Evolutionary conservation across 352 stramenopile genomes (phyloP), one percentile per base, ranked within the genome.

Genomic region (Globisporangium solare): DNA sequence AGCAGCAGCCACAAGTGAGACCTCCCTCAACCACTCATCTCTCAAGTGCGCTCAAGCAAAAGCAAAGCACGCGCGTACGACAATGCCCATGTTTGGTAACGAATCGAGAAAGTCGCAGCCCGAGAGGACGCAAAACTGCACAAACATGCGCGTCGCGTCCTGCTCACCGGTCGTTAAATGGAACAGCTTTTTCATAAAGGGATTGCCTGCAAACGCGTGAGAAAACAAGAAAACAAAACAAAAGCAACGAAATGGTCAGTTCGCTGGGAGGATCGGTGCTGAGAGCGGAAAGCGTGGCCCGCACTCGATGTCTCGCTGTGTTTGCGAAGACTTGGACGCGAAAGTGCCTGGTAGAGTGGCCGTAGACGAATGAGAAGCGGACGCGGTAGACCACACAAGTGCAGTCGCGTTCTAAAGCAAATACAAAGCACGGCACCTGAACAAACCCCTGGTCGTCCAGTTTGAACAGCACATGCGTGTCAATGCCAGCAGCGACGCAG

Each of bases 51-150:
- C 18, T 56, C 2, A 55, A 37, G 17, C 22, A 51, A 12, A 47
- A 20, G 21, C 24, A 46, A 27, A 27, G 24, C 18, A 40, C 35
- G 32, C 32, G 52, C 76, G 56, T 82, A 92, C 82, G 24, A 83
- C 73, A 60, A 88, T 70, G 12, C 82, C 79, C 49, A 89, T 77
- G 52, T 88, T 86, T n/a, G 79, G 82, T 21, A 92, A 64, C 27
- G 79, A 89, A 51, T 87, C 76, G 27, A 92, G 66, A 55, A 90
- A 92, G 42, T 92, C 82, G 20, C 79, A 92, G 22, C 82, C 82
- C 32, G 82, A 74, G 14, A 92, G 51, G 7, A 83, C 71, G 52
- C 82, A 92, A 32, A 81, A 76, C 64, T 92, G 82, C n/a, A 92
- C 76, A 61, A 92, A 86, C 79, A 89, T 90, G 15, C 82, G 75